These are phyloP conservation scores for Berberis vulgaris DNA, from an alignment of 164 flowering plant genomes.

Conservation along the genomic window DNA sequence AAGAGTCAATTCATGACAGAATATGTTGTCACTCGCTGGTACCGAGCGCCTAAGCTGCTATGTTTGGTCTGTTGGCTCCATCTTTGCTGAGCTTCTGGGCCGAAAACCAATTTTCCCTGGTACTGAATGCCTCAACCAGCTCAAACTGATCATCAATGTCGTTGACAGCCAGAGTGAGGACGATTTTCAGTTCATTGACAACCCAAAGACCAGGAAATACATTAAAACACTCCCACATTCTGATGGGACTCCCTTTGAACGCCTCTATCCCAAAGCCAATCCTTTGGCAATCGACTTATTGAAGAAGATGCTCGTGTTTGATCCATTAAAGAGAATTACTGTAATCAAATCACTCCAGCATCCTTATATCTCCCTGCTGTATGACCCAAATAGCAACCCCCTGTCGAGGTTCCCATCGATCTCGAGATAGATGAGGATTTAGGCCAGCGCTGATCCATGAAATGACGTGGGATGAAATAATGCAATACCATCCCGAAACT, in stretches of 20 bases:
- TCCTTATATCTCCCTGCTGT: conserved; percentile 68
- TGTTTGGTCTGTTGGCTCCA: conserved; percentile 94
- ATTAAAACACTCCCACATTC: conserved; percentile 60
- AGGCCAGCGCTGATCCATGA: conserved; percentile 70
- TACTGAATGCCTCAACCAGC: conserved; percentile 73
- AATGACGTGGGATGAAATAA: conserved; percentile 77
- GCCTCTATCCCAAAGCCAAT: conserved; percentile 58
- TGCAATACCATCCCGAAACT: conserved; percentile 78
- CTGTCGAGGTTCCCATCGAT: conserved; percentile 61
- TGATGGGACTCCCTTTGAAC: conserved; percentile 40
- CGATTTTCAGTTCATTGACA: conserved; percentile 66
- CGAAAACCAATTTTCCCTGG: conserved; percentile 81
- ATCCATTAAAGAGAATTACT: conserved; percentile 82
- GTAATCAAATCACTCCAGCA: conserved; percentile 77
- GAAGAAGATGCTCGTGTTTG: conserved; percentile 73
- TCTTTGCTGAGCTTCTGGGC: conserved; percentile 80
- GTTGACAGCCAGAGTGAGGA: conserved; percentile 67
- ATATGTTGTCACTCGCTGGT: conserved; percentile 91
- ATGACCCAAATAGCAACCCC: conserved; percentile 47
- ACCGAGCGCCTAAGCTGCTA: conserved; percentile 84
- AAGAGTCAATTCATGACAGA: conserved; percentile 86
- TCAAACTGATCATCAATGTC: conserved; percentile 62
- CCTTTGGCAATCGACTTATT: conserved; percentile 71
- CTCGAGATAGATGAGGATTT: conserved; percentile 72
- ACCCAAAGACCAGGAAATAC: conserved; percentile 54